Evolutionary conservation across 2,329 filamentous ascomycete species (phyloP).

Genomic region (Paraphaeosphaeria sporulosa): DNA sequence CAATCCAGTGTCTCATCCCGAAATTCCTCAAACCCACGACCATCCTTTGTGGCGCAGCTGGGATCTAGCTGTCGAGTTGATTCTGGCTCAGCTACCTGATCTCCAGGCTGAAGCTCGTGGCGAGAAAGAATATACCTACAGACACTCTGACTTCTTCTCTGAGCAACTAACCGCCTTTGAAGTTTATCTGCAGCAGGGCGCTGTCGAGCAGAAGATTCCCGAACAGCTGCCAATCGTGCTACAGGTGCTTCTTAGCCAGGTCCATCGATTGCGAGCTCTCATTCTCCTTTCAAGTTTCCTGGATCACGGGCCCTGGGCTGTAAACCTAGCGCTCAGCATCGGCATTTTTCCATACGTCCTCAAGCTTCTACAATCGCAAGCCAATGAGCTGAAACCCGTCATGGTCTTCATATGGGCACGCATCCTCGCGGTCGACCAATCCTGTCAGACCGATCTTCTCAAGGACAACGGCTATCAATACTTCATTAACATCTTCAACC

Average conservation of each 20-base stretch:
- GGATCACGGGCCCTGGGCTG: conserved; percentile 95
- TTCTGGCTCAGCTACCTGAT: conserved; percentile 85
- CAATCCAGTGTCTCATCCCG: conserved; percentile 89
- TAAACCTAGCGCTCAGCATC: conserved; percentile 96
- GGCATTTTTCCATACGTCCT: conserved; percentile 99
- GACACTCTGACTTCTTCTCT: conserved; percentile 94
- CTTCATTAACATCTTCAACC: conserved; percentile 91
- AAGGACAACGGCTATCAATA: conserved; percentile 98
- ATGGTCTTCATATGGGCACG: conserved; percentile 99
- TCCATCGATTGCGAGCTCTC: conserved; percentile 87
- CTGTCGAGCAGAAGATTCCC: conserved; percentile 83
- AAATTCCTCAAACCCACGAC: conserved; percentile 92
- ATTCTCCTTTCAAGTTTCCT: conserved; percentile 93
- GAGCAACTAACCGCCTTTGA: conserved; percentile 98
- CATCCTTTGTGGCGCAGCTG: conserved; percentile 97
- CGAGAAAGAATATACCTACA: conserved; percentile 83
- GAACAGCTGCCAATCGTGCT: conserved; percentile 96
- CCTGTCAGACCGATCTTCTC: conserved; percentile 89
- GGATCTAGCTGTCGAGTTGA: conserved; percentile 97
- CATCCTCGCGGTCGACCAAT: conserved; percentile 92
- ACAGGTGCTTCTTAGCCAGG: conserved; percentile 94
- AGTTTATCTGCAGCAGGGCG: conserved; percentile 87
- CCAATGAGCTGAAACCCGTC: conserved; percentile 91
- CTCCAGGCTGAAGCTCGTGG: conserved; percentile 79
- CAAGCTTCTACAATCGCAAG: conserved; percentile 93